These are phyloP conservation scores for Colletotrichum sp. DNA, from an alignment of 2,329 filamentous ascomycete species.

Conservation along the genomic window DNA sequence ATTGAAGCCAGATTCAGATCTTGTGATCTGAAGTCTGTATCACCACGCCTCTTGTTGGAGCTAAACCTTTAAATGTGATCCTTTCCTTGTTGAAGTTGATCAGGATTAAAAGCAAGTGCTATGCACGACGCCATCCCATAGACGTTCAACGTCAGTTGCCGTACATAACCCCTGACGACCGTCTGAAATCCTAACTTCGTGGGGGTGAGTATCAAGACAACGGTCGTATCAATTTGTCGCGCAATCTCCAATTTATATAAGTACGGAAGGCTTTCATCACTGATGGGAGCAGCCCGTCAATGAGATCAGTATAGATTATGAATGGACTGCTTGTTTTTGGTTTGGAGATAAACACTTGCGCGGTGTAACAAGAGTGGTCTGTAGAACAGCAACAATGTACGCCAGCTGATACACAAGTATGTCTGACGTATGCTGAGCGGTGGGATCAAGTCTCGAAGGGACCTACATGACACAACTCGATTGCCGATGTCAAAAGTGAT, in stretches of 20 bases:
- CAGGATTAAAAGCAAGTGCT: not conserved
- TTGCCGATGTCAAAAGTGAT: not conserved
- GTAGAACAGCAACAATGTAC: too few relatives aligned
- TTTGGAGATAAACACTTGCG: not conserved
- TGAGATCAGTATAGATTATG: not conserved
- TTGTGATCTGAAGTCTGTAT: too few relatives aligned
- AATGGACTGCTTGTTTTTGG: not conserved
- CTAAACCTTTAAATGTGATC: not conserved
- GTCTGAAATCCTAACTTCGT: not conserved
- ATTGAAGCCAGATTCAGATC: not conserved
- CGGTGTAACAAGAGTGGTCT: not conserved
- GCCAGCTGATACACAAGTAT: too few relatives aligned
- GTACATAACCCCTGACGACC: not conserved
- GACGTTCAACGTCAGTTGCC: not conserved
- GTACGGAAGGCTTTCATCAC: not conserved
- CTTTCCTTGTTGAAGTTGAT: not conserved
- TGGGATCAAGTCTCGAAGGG: too few relatives aligned
- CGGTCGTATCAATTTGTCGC: not conserved
- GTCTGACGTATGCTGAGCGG: too few relatives aligned
- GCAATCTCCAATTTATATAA: not conserved
- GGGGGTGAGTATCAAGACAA: not conserved
- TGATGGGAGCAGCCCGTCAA: not conserved
- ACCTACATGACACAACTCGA: too few relatives aligned
- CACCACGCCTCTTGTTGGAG: too few relatives aligned
- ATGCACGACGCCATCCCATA: not conserved